Evolutionary conservation across 257 asterid genomes (phyloP).

Genomic region (Scutellaria minor): DNA sequence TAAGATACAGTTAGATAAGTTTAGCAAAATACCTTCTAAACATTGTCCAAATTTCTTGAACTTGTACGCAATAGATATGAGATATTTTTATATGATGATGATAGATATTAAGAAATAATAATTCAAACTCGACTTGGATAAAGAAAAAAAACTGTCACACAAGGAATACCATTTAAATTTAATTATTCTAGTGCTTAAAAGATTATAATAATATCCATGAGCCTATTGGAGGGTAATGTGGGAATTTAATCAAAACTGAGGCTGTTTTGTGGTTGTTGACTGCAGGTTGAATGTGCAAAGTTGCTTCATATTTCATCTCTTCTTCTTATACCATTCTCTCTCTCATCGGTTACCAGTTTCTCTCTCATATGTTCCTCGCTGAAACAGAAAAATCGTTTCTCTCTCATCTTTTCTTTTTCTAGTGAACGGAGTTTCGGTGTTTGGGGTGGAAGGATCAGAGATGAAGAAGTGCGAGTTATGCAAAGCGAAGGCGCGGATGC

Average conservation of each 20-base stretch:
- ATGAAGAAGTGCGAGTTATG: slow-evolving; percentile 76
- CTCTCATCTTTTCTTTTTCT: background rate
- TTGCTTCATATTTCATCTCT: slow-evolving; percentile 20
- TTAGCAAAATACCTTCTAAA: too few relatives aligned
- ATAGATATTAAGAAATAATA: too few relatives aligned
- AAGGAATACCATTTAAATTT: too few relatives aligned
- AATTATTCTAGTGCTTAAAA: background rate
- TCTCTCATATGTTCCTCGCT: slow-evolving; percentile 10
- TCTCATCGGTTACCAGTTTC: slow-evolving; percentile 21
- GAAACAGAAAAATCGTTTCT: background rate
- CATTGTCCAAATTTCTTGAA: too few relatives aligned
- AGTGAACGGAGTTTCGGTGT: background rate
- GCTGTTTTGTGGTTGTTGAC: slow-evolving; percentile 29
- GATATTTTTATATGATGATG: too few relatives aligned
- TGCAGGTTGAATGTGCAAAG: slow-evolving; percentile 29
- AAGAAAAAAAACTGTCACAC: too few relatives aligned
- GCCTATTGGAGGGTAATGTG: slow-evolving; percentile 7
- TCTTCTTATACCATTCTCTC: slow-evolving; percentile 15
- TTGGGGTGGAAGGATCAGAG: slow-evolving; percentile 36
- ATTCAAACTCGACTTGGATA: too few relatives aligned
- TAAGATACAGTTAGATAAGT: too few relatives aligned
- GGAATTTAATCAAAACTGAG: slow-evolving; percentile 1
- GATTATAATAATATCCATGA: too few relatives aligned
- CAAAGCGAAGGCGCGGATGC: slow-evolving; percentile 52
- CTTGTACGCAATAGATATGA: too few relatives aligned